Evolutionary conservation across 2,329 filamentous ascomycete species (phyloP).

Genomic region (Biscogniauxia sp.): DNA sequence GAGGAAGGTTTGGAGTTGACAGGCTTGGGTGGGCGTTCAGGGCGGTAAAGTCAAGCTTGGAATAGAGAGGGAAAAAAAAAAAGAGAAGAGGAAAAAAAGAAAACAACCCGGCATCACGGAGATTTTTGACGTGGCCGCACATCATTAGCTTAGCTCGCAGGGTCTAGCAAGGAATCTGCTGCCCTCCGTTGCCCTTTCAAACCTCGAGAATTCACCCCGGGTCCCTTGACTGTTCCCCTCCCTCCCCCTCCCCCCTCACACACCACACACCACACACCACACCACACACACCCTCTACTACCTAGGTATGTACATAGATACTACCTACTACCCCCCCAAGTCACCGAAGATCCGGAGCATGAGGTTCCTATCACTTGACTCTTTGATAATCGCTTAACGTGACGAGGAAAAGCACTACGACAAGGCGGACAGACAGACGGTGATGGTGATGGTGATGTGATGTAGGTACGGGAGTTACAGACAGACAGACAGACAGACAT

Average conservation of each 20-base stretch:
- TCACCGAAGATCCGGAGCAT: neutral
- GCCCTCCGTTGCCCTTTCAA: neutral
- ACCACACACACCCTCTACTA: neutral
- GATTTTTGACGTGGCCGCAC: constrained; percentile 35
- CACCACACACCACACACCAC: neutral
- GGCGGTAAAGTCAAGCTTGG: constrained; percentile 13
- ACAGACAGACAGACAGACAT: too few relatives aligned
- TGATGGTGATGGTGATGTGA: too few relatives aligned
- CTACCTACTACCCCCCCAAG: neutral
- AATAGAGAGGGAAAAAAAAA: neutral
- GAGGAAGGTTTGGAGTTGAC: neutral
- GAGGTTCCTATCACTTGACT: constrained; percentile 2
- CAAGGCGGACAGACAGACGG: neutral
- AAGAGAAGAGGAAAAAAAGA: neutral
- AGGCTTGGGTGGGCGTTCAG: constrained; percentile 4
- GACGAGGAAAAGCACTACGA: neutral
- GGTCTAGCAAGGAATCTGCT: constrained; percentile 8
- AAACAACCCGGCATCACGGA: constrained; percentile 19
- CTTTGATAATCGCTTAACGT: neutral
- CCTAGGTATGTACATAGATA: neutral
- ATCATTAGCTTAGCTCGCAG: constrained; percentile 27
- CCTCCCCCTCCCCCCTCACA: constrained; percentile 13
- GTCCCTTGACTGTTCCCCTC: constrained; percentile 10
- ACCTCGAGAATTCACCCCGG: constrained; percentile 2
- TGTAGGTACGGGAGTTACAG: neutral